phyloP scores from a whole-genome alignment of 108 stramenopile genomes.

The Parietichytrium sp. region DNA sequence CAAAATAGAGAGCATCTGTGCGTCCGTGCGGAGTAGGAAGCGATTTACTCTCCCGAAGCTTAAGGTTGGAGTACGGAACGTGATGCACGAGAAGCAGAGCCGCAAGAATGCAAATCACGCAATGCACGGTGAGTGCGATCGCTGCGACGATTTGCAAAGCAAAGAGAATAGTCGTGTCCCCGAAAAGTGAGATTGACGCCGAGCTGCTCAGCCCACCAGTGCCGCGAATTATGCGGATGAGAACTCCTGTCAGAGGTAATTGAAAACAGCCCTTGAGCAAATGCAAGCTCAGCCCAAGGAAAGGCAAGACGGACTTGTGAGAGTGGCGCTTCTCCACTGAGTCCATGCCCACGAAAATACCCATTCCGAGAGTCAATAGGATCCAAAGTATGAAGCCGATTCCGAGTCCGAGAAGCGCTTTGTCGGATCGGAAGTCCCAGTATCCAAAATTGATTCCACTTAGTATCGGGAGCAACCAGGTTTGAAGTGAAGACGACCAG shows the following conservation, averaged over 20 bases:
- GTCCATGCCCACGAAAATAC: background rate
- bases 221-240: background rate
- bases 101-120: background rate
- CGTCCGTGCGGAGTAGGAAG: slow-evolving; percentile 14
- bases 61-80: background rate
- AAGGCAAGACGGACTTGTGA: too few relatives aligned
- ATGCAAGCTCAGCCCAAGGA: too few relatives aligned
- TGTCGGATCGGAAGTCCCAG: background rate
- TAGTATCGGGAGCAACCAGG: background rate
- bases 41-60: background rate
- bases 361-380: background rate
- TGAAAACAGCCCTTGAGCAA: too few relatives aligned
- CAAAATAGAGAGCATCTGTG: background rate
- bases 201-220: background rate
- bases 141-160: background rate
- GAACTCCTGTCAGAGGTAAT: too few relatives aligned
- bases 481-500: too few relatives aligned
- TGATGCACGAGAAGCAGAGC: background rate
- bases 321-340: too few relatives aligned
- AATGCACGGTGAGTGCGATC: background rate
- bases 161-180: background rate
- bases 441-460: background rate
- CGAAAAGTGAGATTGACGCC: background rate
- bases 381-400: background rate
- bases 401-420: background rate